Evolutionary conservation across 305 asterid species (phyloP), one percentile per base, ranked within the genome.

Genomic region (Euphrasia arctica): DNA sequence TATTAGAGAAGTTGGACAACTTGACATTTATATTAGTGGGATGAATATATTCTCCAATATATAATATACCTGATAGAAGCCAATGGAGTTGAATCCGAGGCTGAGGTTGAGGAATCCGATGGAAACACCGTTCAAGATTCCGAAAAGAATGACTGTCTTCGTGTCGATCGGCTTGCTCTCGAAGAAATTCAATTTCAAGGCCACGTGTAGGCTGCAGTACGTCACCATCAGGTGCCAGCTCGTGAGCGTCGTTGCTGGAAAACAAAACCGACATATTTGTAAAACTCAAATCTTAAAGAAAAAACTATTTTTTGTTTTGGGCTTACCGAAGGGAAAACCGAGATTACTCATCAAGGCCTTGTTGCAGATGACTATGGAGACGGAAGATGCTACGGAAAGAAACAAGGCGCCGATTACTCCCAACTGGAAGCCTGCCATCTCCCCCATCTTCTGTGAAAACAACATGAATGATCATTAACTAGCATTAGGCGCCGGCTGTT

Each of bases 141-240:
- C 94, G 51, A 88, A 88, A 5, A 83, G 69, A 3, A 82, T 61
- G 4, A 85, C 77, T 0, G 94, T 85, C 75, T 83, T 88, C 78
- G 72, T 71, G 29, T 88, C 95, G 22, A 85, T 45, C 5, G 89
- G 82, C 72, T 88, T 88, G 72, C 76, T 88, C 14, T 88, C 95
- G 13, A 88, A 88, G 70, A 85, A 83, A 58, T 83, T 88, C 36
- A 88, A 68, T 39, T 84, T 78, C 48, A 78, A 54, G 5, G 95
- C 95, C 65, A 83, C 89, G 18, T 82, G 95, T 42, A 88, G 89
- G 31, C 86, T 83, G 77, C 91, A 83, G 60, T 85, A 88, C 13
- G 95, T 88, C 31, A 88, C 93, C 94, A 88, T 80, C 54, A 88
- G 70, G 66, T 88, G 95, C 95, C 95, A 88, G 70, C 94, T 88